Evolutionary conservation across 768 basidiomycete species (phyloP).

Genomic region (Gelatoporia subvermispora): DNA sequence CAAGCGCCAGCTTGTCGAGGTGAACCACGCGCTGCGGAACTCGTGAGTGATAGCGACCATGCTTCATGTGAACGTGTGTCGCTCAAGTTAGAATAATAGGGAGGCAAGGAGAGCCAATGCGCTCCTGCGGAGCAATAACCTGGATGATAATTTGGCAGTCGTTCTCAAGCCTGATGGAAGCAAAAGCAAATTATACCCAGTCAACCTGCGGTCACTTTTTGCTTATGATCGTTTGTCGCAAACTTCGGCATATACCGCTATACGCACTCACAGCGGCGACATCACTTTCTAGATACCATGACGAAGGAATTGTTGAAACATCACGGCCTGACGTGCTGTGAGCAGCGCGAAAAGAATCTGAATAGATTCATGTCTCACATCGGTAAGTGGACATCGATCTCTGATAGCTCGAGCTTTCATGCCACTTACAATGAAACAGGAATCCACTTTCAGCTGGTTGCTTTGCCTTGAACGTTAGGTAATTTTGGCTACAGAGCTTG

Average conservation of each 20-base stretch:
- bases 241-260: constrained; percentile 1
- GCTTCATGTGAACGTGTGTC: too few species aligned
- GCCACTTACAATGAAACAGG: neutral
- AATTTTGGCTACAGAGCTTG: neutral
- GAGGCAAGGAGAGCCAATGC: constrained; percentile 48
- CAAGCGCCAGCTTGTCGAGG: constrained; percentile 37
- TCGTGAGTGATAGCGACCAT: constrained; percentile 33
- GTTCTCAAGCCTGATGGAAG: constrained; percentile 48
- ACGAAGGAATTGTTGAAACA: constrained; percentile 41
- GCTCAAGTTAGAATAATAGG: constrained; percentile 24
- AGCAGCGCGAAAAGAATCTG: constrained; percentile 39
- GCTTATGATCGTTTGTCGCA: constrained; percentile 45
- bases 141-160: constrained; percentile 40
- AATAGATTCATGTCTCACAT: constrained; percentile 55
- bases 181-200: constrained; percentile 43
- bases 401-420: neutral
- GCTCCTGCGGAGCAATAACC: constrained; percentile 30
- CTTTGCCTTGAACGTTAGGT: neutral
- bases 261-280: neutral
- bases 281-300: constrained; percentile 30
- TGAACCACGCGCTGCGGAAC: constrained; percentile 43
- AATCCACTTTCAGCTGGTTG: neutral
- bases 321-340: constrained; percentile 42
- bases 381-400: constrained; percentile 27
- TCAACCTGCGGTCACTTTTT: constrained; percentile 45